Base-by-base conservation (phyloP, 257 asterid species). In the Nicotiana paniculata region DNA sequence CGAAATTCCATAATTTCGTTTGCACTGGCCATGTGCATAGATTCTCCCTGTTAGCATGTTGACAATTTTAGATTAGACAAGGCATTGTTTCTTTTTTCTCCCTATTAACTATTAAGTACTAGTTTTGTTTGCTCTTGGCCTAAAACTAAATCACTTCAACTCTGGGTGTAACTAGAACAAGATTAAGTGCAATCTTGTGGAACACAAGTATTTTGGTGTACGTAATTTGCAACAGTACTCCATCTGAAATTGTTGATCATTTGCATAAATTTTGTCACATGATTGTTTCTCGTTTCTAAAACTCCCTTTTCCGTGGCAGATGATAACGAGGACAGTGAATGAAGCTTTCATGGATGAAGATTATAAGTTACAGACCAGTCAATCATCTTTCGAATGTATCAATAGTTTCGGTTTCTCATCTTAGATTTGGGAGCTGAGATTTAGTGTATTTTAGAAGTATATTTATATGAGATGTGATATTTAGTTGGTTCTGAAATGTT, bases 311-410 rank as follows among this genome's bases (percentile, higher is more conserved):
- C 80, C 26, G 61, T 85, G 77, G 89, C 98, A 93, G 96, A 83
- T 84, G 93, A 89, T 63, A 81, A 86, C 1, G 95, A 85, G 58
- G 92, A 90, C 46, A 94, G 93, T 48, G 97, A 93, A 79, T 94
- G 77, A 90, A 78, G 82, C 74, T 57, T 78, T 82, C 70, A 0
- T 63, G 58, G 61, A 30, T 64, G 83, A 51, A 51, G 32, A 11
- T 37, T 65, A 70, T 16, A 33, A 26, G 2, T 43, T 35, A 62
- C 8, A 79, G 74, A 62, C 8, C 26, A 4, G 68, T 37, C 51
- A 33, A 61, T 37, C 46, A 6, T 26, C 64, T 46, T 63, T 67
- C 11, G 63, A 30, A 32, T 46, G 82, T 33, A 80, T 80, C 70
- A 24, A 26, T 79, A 39, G 35, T 12, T 10, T 62, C 61, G 26